Evolutionary conservation across 768 basidiomycete genomes (phyloP).

Genomic region (Mycena vitilis): DNA sequence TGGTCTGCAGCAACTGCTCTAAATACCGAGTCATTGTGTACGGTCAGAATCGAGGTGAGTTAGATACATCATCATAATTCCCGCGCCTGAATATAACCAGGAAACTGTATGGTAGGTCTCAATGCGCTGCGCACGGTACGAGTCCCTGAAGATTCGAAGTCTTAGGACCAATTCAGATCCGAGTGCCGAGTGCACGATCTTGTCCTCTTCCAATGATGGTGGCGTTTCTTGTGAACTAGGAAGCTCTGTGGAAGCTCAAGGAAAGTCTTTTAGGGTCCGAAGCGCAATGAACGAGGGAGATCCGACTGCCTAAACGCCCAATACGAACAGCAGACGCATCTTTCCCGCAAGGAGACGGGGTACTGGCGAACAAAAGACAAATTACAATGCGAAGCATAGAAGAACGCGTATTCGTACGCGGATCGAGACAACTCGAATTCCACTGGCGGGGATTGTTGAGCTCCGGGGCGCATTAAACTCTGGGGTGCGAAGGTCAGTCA

Average conservation of each 20-base stretch:
- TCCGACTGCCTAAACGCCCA: background rate
- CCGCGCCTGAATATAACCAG: no score
- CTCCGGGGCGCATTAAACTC: background rate
- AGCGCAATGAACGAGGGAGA: background rate
- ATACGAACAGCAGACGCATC: background rate
- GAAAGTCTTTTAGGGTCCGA: background rate
- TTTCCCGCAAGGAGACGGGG: background rate
- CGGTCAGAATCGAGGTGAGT: no score
- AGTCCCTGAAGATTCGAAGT: no score
- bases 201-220: no score
- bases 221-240: no score
- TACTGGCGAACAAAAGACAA: background rate
- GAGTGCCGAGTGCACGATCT: no score
- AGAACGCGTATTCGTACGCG: conserved; percentile 1
- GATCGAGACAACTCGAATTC: background rate
- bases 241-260: background rate
- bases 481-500: background rate
- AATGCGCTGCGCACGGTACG: no score
- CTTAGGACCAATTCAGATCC: no score
- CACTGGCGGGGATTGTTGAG: background rate
- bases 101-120: no score
- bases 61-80: no score
- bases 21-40: no score
- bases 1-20: no score
- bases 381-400: background rate